Percentiles rank a stretch among this genome's conserved stretches.
Evolutionary conservation across 1,284 basidiomycete species (phyloP).

Genomic region (Irpex lacteus): DNA sequence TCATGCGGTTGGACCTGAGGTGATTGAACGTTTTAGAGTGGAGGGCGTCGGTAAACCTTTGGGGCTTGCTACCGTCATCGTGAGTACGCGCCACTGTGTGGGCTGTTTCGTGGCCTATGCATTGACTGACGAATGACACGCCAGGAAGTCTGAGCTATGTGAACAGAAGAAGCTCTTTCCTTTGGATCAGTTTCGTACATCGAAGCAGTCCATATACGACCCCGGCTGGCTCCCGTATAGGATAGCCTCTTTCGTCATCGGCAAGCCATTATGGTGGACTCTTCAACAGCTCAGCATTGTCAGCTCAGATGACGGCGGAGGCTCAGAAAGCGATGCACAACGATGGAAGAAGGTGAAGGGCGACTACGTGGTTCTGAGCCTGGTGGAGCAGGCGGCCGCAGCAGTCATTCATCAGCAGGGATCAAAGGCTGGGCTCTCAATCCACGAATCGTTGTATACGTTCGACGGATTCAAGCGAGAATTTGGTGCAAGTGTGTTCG

Average conservation of each 20-base stretch:
- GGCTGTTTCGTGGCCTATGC: constrained; percentile 5
- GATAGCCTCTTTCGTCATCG: constrained; percentile 69
- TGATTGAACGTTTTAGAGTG: constrained; percentile 62
- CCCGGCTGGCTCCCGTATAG: constrained; percentile 66
- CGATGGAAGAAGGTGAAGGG: constrained; percentile 68
- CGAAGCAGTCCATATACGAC: constrained; percentile 64
- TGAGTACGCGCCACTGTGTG: constrained; percentile 40
- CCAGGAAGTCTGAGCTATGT: constrained; percentile 65
- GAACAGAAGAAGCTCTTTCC: constrained; percentile 45
- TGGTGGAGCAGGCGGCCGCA: constrained; percentile 68
- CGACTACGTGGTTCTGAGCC: constrained; percentile 70
- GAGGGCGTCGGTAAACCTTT: constrained; percentile 79
- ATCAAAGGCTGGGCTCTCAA: constrained; percentile 43
- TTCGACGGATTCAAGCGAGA: constrained; percentile 57
- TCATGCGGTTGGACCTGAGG: constrained; percentile 47
- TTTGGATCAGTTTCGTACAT: constrained; percentile 54
- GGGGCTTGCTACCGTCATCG: constrained; percentile 78
- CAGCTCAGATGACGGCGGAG: constrained; percentile 47
- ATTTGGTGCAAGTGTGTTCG: constrained; percentile 50
- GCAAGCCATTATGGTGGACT: constrained; percentile 84
- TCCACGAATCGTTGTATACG: constrained; percentile 65
- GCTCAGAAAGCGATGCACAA: constrained; percentile 50
- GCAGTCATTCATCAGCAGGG: constrained; percentile 51
- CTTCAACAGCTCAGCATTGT: constrained; percentile 76
- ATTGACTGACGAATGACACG: constrained; percentile 23